phyloP scores from a whole-genome alignment of 768 basidiomycete genomes.

The Lactarius hatsudake region DNA sequence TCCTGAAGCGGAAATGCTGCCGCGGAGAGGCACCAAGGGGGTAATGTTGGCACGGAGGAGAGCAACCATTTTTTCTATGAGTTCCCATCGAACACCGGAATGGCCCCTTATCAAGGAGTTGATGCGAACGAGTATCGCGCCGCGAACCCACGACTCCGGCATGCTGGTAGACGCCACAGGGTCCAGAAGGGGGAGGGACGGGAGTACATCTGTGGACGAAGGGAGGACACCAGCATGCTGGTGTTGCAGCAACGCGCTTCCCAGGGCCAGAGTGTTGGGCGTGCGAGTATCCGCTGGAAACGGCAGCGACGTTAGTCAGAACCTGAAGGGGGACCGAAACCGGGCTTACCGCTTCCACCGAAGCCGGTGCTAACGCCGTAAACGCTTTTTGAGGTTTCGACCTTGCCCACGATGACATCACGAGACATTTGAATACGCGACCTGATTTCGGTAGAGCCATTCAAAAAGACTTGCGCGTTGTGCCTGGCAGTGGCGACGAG shows the following conservation, averaged over 20 bases:
- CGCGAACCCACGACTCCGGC: conserved; percentile 87
- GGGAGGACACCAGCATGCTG: conserved; percentile 76
- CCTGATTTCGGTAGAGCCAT: conserved; percentile 46
- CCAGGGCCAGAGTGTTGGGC: conserved; percentile 66
- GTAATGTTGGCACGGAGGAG: conserved; percentile 71
- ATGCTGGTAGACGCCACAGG: conserved; percentile 66
- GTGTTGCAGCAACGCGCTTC: conserved; percentile 81
- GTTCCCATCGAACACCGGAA: conserved; percentile 78
- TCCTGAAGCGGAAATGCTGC: conserved; percentile 81
- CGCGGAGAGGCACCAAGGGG: conserved; percentile 77
- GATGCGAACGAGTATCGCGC: conserved; percentile 82
- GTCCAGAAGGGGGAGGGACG: conserved; percentile 67
- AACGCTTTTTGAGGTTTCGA: conserved; percentile 63
- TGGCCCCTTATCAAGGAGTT: conserved; percentile 89
- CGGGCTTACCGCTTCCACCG: conserved; percentile 64
- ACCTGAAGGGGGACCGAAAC: conserved; percentile 19
- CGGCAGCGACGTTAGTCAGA: conserved; percentile 11
- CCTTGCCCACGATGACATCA: conserved; percentile 61
- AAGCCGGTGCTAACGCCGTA: conserved; percentile 89
- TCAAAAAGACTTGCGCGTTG: conserved; percentile 48
- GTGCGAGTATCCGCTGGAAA: conserved; percentile 75
- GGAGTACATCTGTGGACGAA: conserved; percentile 47
- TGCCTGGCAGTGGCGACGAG: conserved; percentile 76
- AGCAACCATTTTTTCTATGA: conserved; percentile 74
- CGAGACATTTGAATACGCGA: conserved; percentile 61